A percentile compares a stretch with the other conserved stretches of the same genome.
These are phyloP conservation scores for Triangularia verruculosa DNA, from an alignment of 2,329 filamentous ascomycete species.

Conservation along the genomic window DNA sequence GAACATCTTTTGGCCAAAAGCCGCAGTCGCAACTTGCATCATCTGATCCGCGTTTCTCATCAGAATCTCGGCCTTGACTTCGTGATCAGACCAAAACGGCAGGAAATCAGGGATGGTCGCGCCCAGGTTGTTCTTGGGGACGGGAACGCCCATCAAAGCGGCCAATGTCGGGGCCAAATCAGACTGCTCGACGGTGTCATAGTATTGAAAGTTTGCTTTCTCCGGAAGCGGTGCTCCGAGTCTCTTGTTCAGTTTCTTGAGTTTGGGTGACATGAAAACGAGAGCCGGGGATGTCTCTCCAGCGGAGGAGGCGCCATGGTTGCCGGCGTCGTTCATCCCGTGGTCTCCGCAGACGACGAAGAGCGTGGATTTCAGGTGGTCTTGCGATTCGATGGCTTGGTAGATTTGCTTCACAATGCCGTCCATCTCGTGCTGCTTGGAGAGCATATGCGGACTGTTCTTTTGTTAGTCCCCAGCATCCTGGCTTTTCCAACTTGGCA, in stretches of 20 bases:
- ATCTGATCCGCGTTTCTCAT: conserved; percentile 80
- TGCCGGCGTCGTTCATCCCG: conserved; percentile 99
- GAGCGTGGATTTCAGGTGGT: conserved; percentile 73
- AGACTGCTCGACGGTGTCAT: conserved; percentile 83
- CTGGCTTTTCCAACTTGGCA: neutral
- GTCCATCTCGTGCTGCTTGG: conserved; percentile 95
- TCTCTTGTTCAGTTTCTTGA: conserved; percentile 53
- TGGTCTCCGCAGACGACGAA: conserved; percentile 90
- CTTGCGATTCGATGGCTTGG: conserved; percentile 64
- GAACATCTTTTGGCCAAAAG: conserved; percentile 56
- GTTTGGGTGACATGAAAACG: conserved; percentile 84
- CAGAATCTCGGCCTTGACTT: conserved; percentile 64
- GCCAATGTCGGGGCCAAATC: conserved; percentile 89
- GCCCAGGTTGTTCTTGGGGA: conserved; percentile 86
- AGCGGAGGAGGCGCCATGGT: conserved; percentile 89
- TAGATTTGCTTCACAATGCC: conserved; percentile 74
- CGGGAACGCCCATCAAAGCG: conserved; percentile 79
- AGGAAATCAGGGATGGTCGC: conserved; percentile 79
- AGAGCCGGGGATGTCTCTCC: conserved; percentile 93
- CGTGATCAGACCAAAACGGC: conserved; percentile 64
- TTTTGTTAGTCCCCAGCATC: conserved; percentile 10
- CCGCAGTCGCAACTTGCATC: conserved; percentile 69
- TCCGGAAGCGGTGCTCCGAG: conserved; percentile 54
- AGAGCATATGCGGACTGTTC: conserved; percentile 82
- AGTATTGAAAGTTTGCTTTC: conserved; percentile 75